Conservation (phyloP, 768 basidiomycete species). For the Podaxis sp. region DNA sequence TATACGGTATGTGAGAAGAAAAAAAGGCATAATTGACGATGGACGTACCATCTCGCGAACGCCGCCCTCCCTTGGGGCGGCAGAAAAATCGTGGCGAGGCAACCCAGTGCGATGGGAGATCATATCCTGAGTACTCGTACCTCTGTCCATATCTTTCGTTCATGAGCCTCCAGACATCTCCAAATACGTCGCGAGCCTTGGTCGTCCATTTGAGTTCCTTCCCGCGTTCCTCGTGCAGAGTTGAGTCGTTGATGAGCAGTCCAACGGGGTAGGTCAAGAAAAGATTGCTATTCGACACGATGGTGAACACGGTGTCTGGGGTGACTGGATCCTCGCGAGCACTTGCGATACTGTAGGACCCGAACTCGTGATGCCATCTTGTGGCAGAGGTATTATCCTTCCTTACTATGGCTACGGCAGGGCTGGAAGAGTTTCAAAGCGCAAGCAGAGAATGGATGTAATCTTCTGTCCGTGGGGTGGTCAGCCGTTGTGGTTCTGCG, state of each 20-base stretch:
- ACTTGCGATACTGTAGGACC: slow-evolving; percentile 34
- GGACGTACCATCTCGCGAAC: slow-evolving; percentile 35
- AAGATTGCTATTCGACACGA: slow-evolving; percentile 43
- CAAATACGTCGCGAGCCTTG: slow-evolving; percentile 33
- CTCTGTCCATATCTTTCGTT: slow-evolving; percentile 33
- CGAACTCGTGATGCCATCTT: slow-evolving; percentile 37
- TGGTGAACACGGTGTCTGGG: slow-evolving; percentile 40
- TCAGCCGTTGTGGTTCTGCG: slow-evolving; percentile 4
- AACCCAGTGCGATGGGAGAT: slow-evolving; percentile 43
- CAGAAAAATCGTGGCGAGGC: slow-evolving; percentile 40
- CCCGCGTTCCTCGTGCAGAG: slow-evolving; percentile 27
- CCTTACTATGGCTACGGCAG: slow-evolving; percentile 38
- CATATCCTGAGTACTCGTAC: slow-evolving; percentile 39
- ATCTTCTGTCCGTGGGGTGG: slow-evolving; percentile 23
- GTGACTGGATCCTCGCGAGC: slow-evolving; percentile 35
- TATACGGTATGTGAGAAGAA: slow-evolving; percentile 15
- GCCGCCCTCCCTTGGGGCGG: slow-evolving; percentile 27
- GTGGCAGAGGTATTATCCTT: slow-evolving; percentile 27
- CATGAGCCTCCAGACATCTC: slow-evolving; percentile 34
- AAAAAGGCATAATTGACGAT: background rate
- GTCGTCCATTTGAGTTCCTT: slow-evolving; percentile 36
- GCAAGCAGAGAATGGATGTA: slow-evolving; percentile 27
- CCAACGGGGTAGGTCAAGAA: slow-evolving; percentile 38
- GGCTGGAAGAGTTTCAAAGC: slow-evolving; percentile 35
- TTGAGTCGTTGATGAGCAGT: slow-evolving; percentile 35